Conservation (phyloP, 2,329 filamentous ascomycete genomes). For the Phialophora macrospora region DNA sequence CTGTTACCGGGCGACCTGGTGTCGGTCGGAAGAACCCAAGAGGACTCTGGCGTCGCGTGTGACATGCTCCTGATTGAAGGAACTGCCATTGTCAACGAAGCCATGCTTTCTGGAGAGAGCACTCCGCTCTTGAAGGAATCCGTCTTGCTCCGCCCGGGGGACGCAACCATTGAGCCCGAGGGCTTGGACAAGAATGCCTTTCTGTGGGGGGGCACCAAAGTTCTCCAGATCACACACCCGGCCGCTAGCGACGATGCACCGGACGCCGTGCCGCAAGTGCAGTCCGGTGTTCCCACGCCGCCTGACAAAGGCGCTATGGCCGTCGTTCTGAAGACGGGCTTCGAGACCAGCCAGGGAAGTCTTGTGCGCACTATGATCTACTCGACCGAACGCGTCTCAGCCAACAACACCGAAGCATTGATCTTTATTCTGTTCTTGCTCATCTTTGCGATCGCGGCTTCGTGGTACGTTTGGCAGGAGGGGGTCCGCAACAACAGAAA, state of each 20-base stretch:
- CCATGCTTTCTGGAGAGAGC: constrained; percentile 98
- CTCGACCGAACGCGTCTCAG: constrained; percentile 97
- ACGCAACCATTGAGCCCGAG: constrained; percentile 81
- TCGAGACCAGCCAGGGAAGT: constrained; percentile 97
- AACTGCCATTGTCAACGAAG: constrained; percentile 96
- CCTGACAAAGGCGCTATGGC: constrained; percentile 94
- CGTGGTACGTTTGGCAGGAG: constrained; percentile 99
- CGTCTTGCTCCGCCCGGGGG: constrained; percentile 81
- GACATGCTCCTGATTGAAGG: constrained; percentile 96
- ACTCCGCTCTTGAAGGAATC: constrained; percentile 97
- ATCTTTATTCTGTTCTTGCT: constrained; percentile 96
- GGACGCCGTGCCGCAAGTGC: constrained; percentile 65
- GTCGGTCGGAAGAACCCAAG: constrained; percentile 90
- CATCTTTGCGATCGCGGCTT: constrained; percentile 93
- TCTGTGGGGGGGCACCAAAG: constrained; percentile 95
- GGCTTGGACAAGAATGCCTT: constrained; percentile 96
- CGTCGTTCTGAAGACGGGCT: constrained; percentile 94
- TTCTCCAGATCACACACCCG: constrained; percentile 90
- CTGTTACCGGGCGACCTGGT: constrained; percentile 92
- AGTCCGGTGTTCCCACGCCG: constrained; percentile 78
- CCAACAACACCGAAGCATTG: constrained; percentile 95
- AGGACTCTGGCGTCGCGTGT: constrained; percentile 94
- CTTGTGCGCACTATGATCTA: constrained; percentile 99
- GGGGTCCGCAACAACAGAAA: constrained; percentile 94
- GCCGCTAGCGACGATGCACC: constrained; percentile 71